These are phyloP conservation scores for Scedosporium aurantiacum DNA, from an alignment of 2,329 filamentous ascomycete species.

Conservation along the genomic window DNA sequence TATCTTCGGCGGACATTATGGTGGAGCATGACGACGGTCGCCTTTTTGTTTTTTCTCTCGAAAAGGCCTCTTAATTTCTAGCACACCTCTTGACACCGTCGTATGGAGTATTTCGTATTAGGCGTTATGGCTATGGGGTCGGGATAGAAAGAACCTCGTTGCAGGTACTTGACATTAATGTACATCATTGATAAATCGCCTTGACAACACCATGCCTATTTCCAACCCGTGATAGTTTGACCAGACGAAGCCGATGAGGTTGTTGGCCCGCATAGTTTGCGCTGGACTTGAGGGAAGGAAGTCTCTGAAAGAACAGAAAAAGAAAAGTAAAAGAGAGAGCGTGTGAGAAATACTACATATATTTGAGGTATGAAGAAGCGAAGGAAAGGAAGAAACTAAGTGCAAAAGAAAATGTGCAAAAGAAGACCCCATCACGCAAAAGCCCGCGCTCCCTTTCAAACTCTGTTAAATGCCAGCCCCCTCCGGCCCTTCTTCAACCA, in stretches of 20 bases:
- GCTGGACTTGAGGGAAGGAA: too few relatives aligned
- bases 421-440: too few relatives aligned
- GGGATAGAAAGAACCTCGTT: not conserved
- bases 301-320: not conserved
- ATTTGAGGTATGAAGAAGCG: not conserved
- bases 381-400: not conserved
- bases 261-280: too few relatives aligned
- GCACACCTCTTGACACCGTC: not conserved
- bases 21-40: too few relatives aligned
- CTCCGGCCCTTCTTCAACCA: not conserved
- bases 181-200: not conserved
- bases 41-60: too few relatives aligned
- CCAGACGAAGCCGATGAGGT: too few relatives aligned
- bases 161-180: not conserved
- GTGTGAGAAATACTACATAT: not conserved
- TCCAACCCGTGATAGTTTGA: not conserved
- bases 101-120: not conserved
- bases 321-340: not conserved
- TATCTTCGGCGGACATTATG: not conserved
- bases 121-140: not conserved
- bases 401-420: not conserved
- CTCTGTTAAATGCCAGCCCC: not conserved
- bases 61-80: too few relatives aligned
- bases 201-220: not conserved
- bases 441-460: not conserved